Evolutionary conservation across 164 flowering plant species (phyloP).

Genomic region (Vitis riparia): DNA sequence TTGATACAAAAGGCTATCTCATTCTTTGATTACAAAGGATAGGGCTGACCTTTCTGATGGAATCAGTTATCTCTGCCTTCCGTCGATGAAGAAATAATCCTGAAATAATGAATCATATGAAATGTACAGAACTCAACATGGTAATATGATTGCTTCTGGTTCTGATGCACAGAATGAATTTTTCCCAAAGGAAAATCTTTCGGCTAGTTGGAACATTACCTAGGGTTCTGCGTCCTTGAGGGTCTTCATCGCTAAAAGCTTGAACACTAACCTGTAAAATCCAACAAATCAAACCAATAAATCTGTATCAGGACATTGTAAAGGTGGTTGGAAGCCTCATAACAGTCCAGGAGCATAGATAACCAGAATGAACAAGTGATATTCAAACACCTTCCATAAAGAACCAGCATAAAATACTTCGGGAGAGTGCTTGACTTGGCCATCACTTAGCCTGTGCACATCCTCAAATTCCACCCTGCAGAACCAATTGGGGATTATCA

Average conservation of each 20-base stretch:
- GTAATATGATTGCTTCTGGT: background rate
- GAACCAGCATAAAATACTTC: slow-evolving; percentile 98
- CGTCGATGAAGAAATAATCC: slow-evolving; percentile 96
- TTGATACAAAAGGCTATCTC: background rate
- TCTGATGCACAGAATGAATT: slow-evolving; percentile 1
- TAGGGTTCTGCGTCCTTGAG: slow-evolving; percentile 97
- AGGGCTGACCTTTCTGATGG: slow-evolving; percentile 69
- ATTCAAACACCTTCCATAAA: slow-evolving; percentile 78
- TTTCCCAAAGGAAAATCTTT: background rate
- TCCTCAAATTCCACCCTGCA: slow-evolving; percentile 92
- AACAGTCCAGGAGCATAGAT: background rate
- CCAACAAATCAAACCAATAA: slow-evolving; percentile 2
- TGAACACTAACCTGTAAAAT: slow-evolving; percentile 80
- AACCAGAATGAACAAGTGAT: background rate
- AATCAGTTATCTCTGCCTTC: slow-evolving; percentile 79
- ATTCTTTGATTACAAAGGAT: background rate
- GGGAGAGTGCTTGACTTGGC: slow-evolving; percentile 94
- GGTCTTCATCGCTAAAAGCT: slow-evolving; percentile 99
- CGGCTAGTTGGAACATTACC: slow-evolving; percentile 46
- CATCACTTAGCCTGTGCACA: slow-evolving; percentile 90
- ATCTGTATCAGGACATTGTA: slow-evolving; percentile 3
- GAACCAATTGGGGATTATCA: slow-evolving; percentile 7
- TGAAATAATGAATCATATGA: slow-evolving; percentile 25
- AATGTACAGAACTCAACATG: slow-evolving; percentile 2
- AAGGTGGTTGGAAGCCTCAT: background rate